Percentiles rank a stretch among this genome's conserved stretches.
These are phyloP conservation scores for Acacia concinna DNA, from an alignment of 331 rosid species.

Conservation along the genomic window DNA sequence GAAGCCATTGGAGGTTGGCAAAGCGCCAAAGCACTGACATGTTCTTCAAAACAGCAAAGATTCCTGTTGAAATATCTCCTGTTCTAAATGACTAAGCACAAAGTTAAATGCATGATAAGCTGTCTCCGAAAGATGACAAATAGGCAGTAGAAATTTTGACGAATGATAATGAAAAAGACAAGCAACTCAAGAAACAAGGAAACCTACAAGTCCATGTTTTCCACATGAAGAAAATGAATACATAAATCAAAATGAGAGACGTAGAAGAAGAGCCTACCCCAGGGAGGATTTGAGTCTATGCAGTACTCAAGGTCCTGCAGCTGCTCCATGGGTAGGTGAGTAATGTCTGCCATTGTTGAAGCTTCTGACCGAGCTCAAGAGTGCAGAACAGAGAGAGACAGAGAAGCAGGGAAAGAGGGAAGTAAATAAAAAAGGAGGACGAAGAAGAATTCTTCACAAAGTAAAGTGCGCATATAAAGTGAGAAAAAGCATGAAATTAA, in stretches of 20 bases:
- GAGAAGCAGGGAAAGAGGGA: slow-evolving; percentile 24
- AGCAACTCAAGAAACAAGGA: slow-evolving; percentile 5
- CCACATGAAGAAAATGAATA: slow-evolving; percentile 1
- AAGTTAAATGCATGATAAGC: slow-evolving; percentile 14
- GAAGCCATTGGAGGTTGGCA: neutral
- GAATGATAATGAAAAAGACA: slow-evolving; percentile 7
- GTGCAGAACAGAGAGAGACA: slow-evolving; percentile 19
- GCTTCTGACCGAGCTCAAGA: slow-evolving; percentile 36
- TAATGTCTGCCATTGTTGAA: slow-evolving; percentile 85
- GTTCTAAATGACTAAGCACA: neutral
- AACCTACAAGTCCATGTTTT: slow-evolving; percentile 26
- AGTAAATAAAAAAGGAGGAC: slow-evolving; percentile 26
- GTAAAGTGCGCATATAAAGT: slow-evolving; percentile 49
- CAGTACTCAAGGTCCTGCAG: slow-evolving; percentile 98
- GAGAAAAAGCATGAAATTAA: slow-evolving; percentile 29
- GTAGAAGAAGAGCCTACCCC: slow-evolving; percentile 57
- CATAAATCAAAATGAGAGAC: neutral
- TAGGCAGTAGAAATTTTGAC: neutral
- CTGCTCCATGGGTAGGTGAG: slow-evolving; percentile 96
- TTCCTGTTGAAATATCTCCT: neutral
- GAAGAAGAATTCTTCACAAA: slow-evolving; percentile 44
- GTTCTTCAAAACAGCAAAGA: slow-evolving; percentile 21
- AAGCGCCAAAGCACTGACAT: neutral
- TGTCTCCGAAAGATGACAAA: slow-evolving; percentile 12
- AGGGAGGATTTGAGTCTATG: slow-evolving; percentile 96